Evolutionary conservation across 2,329 filamentous ascomycete genomes (phyloP), one percentile per base, ranked within the genome.

Genomic region (Harringtonia aguacate): DNA sequence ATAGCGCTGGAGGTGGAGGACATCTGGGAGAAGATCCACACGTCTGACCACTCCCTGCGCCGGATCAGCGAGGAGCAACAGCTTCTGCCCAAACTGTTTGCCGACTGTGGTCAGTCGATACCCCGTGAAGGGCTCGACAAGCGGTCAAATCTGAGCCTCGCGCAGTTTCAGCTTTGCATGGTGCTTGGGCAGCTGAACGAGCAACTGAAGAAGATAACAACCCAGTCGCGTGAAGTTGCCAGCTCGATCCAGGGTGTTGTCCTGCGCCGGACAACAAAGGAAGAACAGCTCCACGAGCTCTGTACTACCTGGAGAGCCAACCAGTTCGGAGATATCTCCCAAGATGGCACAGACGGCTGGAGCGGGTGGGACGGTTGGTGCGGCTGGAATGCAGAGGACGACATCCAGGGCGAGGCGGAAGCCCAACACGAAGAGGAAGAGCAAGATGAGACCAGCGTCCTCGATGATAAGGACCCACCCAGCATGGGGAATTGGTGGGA

Each of bases 321-420:
- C 3, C 41, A 49, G 24, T 46, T 48, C 7, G 30, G 10, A 10
- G 34, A 24, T 17, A 22, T 30, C 17, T 13, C 22, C 9, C 22
- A 7, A 2, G 28, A 9, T 2, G 31, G 39, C 7, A n/a, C 22
- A 4, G 12, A 17, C 6, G 24, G 13, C 1, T 30, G 35, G 27
- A 18, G 18, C 13, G 47, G 36, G 3, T 50, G 48, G 46, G n/a
- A 45, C 17, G 48, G 40, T 5, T 50, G 48, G 48, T 44, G 43
- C 17, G 39, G 41, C 12, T 50, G 48, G 9, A n/a, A 38, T 6
- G 22, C 14, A 21, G 43, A 45, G 20, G 29, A 30, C 3, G 34
- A 36, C 27, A 30, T 8, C n/a, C 10, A n/a, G n/a, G n/a, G n/a
- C n/a, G n/a, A n/a, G n/a, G n/a, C n/a, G n/a, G n/a, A 27, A 37